Evolutionary conservation across 768 basidiomycete genomes (phyloP), one percentile per base, ranked within the genome.

Genomic region (Krasilnikovozyma curviuscula): DNA sequence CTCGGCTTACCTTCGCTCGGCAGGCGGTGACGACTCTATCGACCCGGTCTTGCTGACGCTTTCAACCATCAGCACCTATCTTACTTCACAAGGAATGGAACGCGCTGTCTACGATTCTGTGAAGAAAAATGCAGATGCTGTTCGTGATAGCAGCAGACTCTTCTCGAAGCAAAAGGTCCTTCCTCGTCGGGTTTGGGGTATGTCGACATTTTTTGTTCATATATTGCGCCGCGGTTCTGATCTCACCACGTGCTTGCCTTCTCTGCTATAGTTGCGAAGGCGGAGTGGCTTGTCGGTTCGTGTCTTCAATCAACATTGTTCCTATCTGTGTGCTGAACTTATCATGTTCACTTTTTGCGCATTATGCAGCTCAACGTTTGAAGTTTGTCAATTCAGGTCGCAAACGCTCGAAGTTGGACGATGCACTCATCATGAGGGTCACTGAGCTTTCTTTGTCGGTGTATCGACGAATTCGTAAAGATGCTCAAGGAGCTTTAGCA

Each of bases 341-440:
- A n/a, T n/a, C n/a, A n/a, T n/a, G n/a, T n/a, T n/a, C n/a, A n/a
- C n/a, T n/a, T n/a, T n/a, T n/a, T n/a, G n/a, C n/a, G n/a, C 28
- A 21, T 5, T 16, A 82, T 63, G 80, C 82, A 53, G 76, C 73
- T 40, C 74, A 75, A 7, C 75, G 83, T 25, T 66, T 83, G 30
- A 81, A 81, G 58, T 76, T 83, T 71, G 77, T 82, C 54, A 71
- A 79, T 1, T 60, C 82, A 42, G 81, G 79, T 61, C 78, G 83
- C 38, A 70, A 73, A 34, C 75, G 83, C 25, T 78, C 79, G 8
- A 71, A 69, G 29, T 68, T 82, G n/a, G 82, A 84, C 52, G 81
- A 84, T 59, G 66, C 64, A 50, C 65, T 85, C 19, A 65, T 85
- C 7, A 60, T 66, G 6, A 80, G 82, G 58, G 63, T 85, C 18